Conservation (phyloP, 1,139 yeast genomes). For the Magnusiomyces ingens region DNA sequence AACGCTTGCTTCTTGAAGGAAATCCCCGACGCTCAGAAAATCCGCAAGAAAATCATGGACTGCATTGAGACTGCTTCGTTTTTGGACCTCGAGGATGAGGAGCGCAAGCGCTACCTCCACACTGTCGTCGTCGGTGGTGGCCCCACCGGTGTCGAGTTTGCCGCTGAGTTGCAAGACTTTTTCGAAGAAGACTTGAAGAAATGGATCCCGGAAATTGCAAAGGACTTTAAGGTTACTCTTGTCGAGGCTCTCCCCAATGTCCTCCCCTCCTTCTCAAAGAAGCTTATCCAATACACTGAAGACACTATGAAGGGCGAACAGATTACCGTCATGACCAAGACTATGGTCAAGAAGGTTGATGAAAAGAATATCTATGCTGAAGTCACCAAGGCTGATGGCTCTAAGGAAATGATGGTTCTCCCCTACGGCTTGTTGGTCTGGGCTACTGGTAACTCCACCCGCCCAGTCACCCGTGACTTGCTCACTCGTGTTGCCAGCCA, state of each 20-base stretch:
- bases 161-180: constrained; percentile 92
- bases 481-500: constrained; percentile 71
- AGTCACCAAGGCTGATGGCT: constrained; percentile 61
- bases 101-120: constrained; percentile 71
- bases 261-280: constrained; percentile 77
- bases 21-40: constrained; percentile 71
- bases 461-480: constrained; percentile 64
- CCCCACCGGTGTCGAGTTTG: constrained; percentile 95
- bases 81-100: constrained; percentile 65
- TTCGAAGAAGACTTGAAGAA: constrained; percentile 82
- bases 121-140: constrained; percentile 94
- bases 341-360: constrained; percentile 83
- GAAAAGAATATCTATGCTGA: constrained; percentile 62
- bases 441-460: constrained; percentile 96
- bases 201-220: constrained; percentile 83
- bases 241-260: constrained; percentile 92
- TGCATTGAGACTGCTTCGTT: constrained; percentile 78
- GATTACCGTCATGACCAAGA: constrained; percentile 70
- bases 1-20: constrained; percentile 82
- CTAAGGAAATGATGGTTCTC: constrained; percentile 50
- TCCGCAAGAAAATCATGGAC: constrained; percentile 70
- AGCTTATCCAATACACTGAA: constrained; percentile 78
- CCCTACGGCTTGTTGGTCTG: constrained; percentile 92
- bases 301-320: constrained; percentile 72
- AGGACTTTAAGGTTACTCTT: constrained; percentile 73